A percentile compares a stretch with the other conserved stretches of the same genome.
Conservation (phyloP, 768 basidiomycete species). For the Pilatotrama ljubarskyi region DNA sequence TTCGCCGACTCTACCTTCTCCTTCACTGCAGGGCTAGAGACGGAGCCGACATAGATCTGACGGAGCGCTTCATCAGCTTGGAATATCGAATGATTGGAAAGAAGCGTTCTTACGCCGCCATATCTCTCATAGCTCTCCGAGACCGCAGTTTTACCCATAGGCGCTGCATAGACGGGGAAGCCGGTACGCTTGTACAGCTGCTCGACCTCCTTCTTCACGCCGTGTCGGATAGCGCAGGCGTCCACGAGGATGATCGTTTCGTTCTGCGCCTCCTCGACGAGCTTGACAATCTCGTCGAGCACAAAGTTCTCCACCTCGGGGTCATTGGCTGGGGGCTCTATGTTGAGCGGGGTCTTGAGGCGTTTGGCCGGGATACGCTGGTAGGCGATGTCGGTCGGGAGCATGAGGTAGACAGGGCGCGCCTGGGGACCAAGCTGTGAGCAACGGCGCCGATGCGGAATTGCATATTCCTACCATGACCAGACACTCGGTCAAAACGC, state of each 20-base stretch:
- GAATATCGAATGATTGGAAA: background rate
- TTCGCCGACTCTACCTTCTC: conserved; percentile 74
- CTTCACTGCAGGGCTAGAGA: conserved; percentile 66
- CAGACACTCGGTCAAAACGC: conserved; percentile 70
- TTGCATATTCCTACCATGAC: conserved; percentile 41
- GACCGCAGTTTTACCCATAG: conserved; percentile 83
- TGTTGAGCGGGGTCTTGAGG: conserved; percentile 59
- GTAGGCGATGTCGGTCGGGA: conserved; percentile 83
- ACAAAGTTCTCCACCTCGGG: conserved; percentile 65
- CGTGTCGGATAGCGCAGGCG: conserved; percentile 76
- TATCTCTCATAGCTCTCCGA: conserved; percentile 70
- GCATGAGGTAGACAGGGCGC: conserved; percentile 83
- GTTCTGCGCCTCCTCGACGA: conserved; percentile 56
- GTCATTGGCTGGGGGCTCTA: conserved; percentile 52
- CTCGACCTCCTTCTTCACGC: conserved; percentile 58
- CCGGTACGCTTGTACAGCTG: conserved; percentile 64
- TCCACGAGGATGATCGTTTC: conserved; percentile 79
- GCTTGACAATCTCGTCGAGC: conserved; percentile 67
- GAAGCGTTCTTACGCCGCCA: conserved; percentile 63
- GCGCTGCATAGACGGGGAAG: conserved; percentile 72
- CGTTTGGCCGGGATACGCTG: conserved; percentile 64
- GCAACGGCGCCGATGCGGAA: background rate
- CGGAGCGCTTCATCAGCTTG: background rate
- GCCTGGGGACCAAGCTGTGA: conserved; percentile 43
- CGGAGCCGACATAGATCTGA: conserved; percentile 75